phyloP scores from a whole-genome alignment of 225 moss, liverwort and hornwort genomes.

The Neckera pumila region DNA sequence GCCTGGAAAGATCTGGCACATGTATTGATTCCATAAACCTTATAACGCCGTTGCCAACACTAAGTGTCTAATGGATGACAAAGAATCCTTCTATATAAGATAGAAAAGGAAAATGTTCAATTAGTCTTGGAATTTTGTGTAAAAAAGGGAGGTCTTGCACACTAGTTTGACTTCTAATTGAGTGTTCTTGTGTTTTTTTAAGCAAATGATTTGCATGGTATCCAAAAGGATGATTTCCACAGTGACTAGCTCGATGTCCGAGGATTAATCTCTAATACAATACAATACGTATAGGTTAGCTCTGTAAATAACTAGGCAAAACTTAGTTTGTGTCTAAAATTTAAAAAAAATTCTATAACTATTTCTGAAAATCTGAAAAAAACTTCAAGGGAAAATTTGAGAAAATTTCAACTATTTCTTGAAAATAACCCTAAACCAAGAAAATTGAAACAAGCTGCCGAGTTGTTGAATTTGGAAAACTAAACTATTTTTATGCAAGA shows the following conservation, averaged over 20 bases:
- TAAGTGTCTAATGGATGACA: neutral
- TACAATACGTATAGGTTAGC: too few relatives aligned
- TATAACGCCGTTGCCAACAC: accelerated
- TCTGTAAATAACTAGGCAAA: too few relatives aligned
- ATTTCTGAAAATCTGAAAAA: too few relatives aligned
- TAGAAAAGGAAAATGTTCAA: accelerated
- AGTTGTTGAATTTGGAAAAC: too few relatives aligned
- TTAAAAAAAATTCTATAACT: too few relatives aligned
- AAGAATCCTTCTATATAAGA: neutral
- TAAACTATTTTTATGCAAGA: too few relatives aligned
- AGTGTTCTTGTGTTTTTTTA: neutral
- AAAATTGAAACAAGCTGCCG: too few relatives aligned
- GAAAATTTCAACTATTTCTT: too few relatives aligned
- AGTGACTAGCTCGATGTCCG: accelerated
- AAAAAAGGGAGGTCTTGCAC: neutral
- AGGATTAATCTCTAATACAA: neutral
- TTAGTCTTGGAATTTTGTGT: neutral
- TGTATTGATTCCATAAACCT: neutral
- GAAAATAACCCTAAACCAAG: too few relatives aligned
- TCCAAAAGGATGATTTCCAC: neutral
- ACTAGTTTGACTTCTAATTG: too few relatives aligned
- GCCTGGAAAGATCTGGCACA: slow-evolving; percentile 61
- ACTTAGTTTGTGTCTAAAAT: too few relatives aligned
- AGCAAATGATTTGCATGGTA: accelerated
- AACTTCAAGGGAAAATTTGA: too few relatives aligned